Evolutionary conservation across 1,284 basidiomycete genomes (phyloP), one percentile per base, ranked within the genome.

Genomic region (Cryptococcus sp.): DNA sequence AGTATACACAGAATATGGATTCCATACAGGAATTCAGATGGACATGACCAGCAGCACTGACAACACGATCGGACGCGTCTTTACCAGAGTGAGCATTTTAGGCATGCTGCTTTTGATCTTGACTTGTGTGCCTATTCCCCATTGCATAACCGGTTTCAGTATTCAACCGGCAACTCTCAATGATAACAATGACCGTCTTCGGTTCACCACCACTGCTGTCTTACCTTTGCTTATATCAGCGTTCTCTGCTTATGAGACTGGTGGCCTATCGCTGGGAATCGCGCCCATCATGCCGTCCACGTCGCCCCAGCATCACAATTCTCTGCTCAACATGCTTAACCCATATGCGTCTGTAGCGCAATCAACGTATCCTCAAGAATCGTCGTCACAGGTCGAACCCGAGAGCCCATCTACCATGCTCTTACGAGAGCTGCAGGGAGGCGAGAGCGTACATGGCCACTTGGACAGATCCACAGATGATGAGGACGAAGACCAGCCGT

Each of bases 261-360:
- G 13, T 34, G 29, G 8, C 29, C 13, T 13, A 34, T 13, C 29
- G 29, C 29, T 10, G 29, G 29, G 8, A 10, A 2, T 10, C 5
- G 8, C 29, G 41, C 22, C 26, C 50, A 57, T 4, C 6, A 58
- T 54, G 57, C 11, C 46, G n/a, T 25, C 50, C 7, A 44, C 57
- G 17, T 50, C 48, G 26, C 53, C 54, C 26, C 54, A 53, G 16
- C 46, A 51, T 20, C 22, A 43, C 29, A 69, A 67, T 53, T 70
- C 79, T 15, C 89, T 92, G 68, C 85, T 92, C 64, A 86, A 86
- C 75, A 85, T 89, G 81, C 81, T 92, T 41, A 92, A 91, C 70
- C 89, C 90, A 38, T 89, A 83, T 83, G 84, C 64, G 80, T 86
- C 70, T 76, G 81, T 58, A 84, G 87, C 73, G 83, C 86, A 67